Percentiles rank a stretch among this genome's conserved stretches.
phyloP scores from a whole-genome alignment of 306 rosid species.

The Vicia villosa region DNA sequence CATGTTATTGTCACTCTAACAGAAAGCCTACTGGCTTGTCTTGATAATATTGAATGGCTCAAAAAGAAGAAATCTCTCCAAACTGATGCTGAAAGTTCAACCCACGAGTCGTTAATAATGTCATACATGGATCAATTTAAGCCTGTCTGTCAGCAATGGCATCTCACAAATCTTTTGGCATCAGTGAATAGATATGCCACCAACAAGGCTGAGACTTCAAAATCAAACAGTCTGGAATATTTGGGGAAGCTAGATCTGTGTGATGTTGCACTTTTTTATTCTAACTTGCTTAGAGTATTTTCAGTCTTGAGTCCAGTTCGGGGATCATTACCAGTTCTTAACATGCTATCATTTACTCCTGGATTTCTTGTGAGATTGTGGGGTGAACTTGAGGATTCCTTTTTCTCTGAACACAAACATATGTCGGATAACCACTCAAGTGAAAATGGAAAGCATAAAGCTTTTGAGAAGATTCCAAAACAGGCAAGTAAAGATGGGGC shows the following conservation, averaged over 20 bases:
- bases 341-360: conserved; percentile 93
- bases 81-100: conserved; percentile 45
- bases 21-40: conserved; percentile 60
- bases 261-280: conserved; percentile 77
- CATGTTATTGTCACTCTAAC: conserved; percentile 63
- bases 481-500: conserved; percentile 59
- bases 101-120: conserved; percentile 49
- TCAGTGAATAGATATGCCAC: conserved; percentile 41
- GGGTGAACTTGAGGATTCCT: conserved; percentile 66
- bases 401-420: conserved; percentile 54
- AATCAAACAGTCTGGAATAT: conserved; percentile 46
- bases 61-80: conserved; percentile 48
- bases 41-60: conserved; percentile 58
- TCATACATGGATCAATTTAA: conserved; percentile 66
- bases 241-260: conserved; percentile 60
- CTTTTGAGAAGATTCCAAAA: conserved; percentile 56
- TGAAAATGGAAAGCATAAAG: conserved; percentile 49
- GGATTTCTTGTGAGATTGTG: conserved; percentile 81
- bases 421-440: conserved; percentile 40
- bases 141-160: conserved; percentile 92
- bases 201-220: conserved; percentile 37
- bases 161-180: conserved; percentile 78
- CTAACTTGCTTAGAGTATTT: conserved; percentile 71
- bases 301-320: conserved; percentile 62
- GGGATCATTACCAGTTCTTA: conserved; percentile 79